These are phyloP conservation scores for Fonsecaea multimorphosa DNA, from an alignment of 2,329 filamentous ascomycete genomes.

Conservation along the genomic window DNA sequence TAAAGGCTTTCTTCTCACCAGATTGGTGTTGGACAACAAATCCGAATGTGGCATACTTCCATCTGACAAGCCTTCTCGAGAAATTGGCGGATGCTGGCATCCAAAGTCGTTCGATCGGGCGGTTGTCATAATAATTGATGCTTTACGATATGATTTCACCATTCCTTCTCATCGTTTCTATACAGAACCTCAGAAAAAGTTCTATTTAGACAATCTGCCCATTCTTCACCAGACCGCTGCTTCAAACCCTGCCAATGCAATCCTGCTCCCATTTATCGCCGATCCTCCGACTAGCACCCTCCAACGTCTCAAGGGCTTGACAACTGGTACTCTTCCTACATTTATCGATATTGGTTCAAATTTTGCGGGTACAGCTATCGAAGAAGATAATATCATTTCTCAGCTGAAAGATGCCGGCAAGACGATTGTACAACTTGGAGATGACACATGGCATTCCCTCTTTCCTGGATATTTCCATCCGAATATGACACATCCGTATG, in stretches of 20 bases:
- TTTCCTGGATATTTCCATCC: slow-evolving; percentile 93
- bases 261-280: slow-evolving; percentile 92
- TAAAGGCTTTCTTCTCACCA: slow-evolving; percentile 89
- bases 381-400: slow-evolving; percentile 81
- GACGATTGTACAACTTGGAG: slow-evolving; percentile 90
- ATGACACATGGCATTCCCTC: slow-evolving; percentile 93
- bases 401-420: slow-evolving; percentile 70
- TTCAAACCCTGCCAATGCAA: slow-evolving; percentile 77
- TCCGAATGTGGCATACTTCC: slow-evolving; percentile 74
- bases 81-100: slow-evolving; percentile 85
- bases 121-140: slow-evolving; percentile 88
- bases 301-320: slow-evolving; percentile 90
- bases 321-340: slow-evolving; percentile 91
- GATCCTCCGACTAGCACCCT: slow-evolving; percentile 94
- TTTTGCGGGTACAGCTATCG: slow-evolving; percentile 92
- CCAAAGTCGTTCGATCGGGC: slow-evolving; percentile 92
- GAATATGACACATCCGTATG: slow-evolving; percentile 84
- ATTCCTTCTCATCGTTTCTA: slow-evolving; percentile 69
- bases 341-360: slow-evolving; percentile 94
- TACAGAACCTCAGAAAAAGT: slow-evolving; percentile 55
- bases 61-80: slow-evolving; percentile 47
- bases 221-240: slow-evolving; percentile 83
- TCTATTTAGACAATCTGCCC: slow-evolving; percentile 88
- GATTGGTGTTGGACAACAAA: slow-evolving; percentile 77
- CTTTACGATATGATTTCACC: slow-evolving; percentile 94